Base-by-base conservation (phyloP, 176 grass and related monocot genomes). In the bread wheat (Triticum aestivum) region DNA sequence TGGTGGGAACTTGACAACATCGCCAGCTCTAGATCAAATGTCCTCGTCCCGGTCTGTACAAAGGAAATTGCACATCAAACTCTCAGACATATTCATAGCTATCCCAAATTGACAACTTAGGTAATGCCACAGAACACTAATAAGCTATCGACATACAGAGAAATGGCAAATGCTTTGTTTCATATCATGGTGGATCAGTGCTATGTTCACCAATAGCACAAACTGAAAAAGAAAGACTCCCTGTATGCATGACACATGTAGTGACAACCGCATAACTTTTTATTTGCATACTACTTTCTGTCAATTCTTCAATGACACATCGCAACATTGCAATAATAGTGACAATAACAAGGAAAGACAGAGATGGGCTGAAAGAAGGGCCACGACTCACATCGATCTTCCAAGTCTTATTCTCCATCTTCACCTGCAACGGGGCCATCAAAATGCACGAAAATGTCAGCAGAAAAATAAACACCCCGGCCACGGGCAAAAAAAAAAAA, bases 361-460 rank as follows among this genome's bases (percentile, higher is more conserved):
- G 30, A 20, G 10, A 44, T 17, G 5, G 21, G 15, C 9, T 8
- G 10, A 65, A 71, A 1, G 32, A 89, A n/a, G 62, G 5, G 6
- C 7, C 0, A 42, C 14, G 32, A 91, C 94, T 94, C 85, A 99
- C 97, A 90, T 99, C 85, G 5, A 99, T 89, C 85, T 99, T 99
- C 97, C 97, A 99, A 29, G 84, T 92, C 79, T 96, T 99, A 77
- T 96, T 99, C 72, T 99, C 97, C 94, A 99, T 86, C 87, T 93
- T 99, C 83, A 99, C 94, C 97, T 99, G 88, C 73, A 92, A 75
- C 24, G 61, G 34, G 66, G 4, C 3, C 5, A 65, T 17, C 42
- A 72, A 65, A 75, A 44, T 13, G 52, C 63, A 49, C 34, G 42
- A 80, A 54, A 88, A 67, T 64, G 69, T 78, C 54, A 72, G 9